Evolutionary conservation across 805 yeast species (phyloP), one percentile per base, ranked within the genome.

Genomic region (Wickerhamomyces silvicola): DNA sequence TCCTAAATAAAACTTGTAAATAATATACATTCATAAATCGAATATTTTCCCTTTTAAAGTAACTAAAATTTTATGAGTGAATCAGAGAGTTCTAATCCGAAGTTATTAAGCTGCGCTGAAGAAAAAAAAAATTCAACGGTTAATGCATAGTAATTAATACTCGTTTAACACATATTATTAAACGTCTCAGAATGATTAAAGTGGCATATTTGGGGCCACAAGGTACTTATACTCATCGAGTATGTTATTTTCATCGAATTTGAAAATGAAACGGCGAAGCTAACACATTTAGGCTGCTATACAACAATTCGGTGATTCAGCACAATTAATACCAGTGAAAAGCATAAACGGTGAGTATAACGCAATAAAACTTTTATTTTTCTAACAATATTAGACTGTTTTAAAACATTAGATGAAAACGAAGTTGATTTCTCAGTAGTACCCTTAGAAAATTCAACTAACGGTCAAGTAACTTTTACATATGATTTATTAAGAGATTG

Each of bases 161-260:
- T n/a, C n/a, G n/a, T n/a, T n/a, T n/a, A n/a, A n/a, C n/a, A n/a
- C n/a, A n/a, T n/a, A n/a, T n/a, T n/a, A n/a, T n/a, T n/a, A n/a
- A n/a, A n/a, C n/a, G n/a, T n/a, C n/a, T n/a, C n/a, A n/a, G n/a
- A n/a, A n/a, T n/a, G n/a, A n/a, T n/a, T n/a, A 74, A 62, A 44
- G 78, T 82, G 4, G 86, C 84, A 3, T 90, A 74, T 48, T 59
- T 90, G 31, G 98, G 97, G 0, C 98, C 98, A 0, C 65, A 64
- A 31, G 97, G 97, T 2, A 90, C 97, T 1, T 92, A 86, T 57
- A 83, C 97, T 3, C 94, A 90, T 46, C 94, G 87, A 59, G 92
- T 66, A 24, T 37, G 63, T 20, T 3, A 10, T 12, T 19, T 21
- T 13, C 28, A 28, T 18, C 3, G 8, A 1, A 7, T 3, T 14